These are phyloP conservation scores for Tolypocladium album DNA, from an alignment of 2,329 filamentous ascomycete genomes.

Conservation along the genomic window DNA sequence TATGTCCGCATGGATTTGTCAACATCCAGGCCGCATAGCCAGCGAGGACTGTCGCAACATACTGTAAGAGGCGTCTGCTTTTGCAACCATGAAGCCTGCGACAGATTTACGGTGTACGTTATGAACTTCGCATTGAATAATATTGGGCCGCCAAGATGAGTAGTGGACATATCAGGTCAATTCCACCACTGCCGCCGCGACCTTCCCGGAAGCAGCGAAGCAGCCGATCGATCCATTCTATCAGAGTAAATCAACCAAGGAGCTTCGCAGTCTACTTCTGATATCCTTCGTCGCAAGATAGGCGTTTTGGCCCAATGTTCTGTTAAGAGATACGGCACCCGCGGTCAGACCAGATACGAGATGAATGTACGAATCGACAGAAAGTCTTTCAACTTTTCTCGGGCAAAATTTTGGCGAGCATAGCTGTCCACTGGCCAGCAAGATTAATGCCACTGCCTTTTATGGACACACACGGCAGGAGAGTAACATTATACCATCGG, in stretches of 20 bases:
- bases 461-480: conserved; percentile 20
- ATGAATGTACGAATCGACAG: conserved; percentile 49
- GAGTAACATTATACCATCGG: conserved; percentile 32
- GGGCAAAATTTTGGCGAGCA: conserved; percentile 40
- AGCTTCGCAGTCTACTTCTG: neutral
- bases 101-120: too few relatives aligned
- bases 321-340: conserved; percentile 42
- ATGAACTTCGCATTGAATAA: too few relatives aligned
- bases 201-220: too few relatives aligned
- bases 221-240: neutral
- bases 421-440: conserved; percentile 63
- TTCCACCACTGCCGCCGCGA: too few relatives aligned
- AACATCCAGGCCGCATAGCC: neutral
- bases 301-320: neutral
- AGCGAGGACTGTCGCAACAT: neutral
- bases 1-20: neutral
- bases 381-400: conserved; percentile 25
- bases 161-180: too few relatives aligned
- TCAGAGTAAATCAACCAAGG: neutral
- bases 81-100: too few relatives aligned
- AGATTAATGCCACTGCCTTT: conserved; percentile 32
- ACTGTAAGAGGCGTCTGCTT: too few relatives aligned
- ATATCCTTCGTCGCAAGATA: neutral
- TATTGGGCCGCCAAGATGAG: too few relatives aligned
- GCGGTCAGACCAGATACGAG: conserved; percentile 44